Evolutionary conservation across 225 moss, liverwort and hornwort species (phyloP).

Genomic region (Polytrichum commune): DNA sequence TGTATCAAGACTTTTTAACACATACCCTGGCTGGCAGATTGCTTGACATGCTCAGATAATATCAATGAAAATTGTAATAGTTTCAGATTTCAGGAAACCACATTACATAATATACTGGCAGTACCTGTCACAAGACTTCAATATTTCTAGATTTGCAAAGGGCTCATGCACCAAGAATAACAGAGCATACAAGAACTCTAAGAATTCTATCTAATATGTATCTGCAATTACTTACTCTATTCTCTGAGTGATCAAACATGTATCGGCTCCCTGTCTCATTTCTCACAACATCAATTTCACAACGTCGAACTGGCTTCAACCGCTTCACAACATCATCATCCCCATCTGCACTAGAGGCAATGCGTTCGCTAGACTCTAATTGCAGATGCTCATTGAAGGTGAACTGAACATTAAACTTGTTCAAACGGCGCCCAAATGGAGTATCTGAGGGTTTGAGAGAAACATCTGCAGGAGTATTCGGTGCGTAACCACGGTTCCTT

Average conservation of each 20-base stretch:
- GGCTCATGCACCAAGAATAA: not conserved
- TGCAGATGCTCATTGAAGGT: slow-evolving; percentile 52
- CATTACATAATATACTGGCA: too few species aligned
- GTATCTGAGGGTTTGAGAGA: slow-evolving; percentile 55
- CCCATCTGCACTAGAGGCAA: slow-evolving; percentile 23
- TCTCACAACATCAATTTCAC: slow-evolving; percentile 54
- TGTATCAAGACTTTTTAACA: too few species aligned
- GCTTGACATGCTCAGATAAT: too few species aligned
- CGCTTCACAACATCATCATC: slow-evolving; percentile 72
- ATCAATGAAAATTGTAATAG: too few species aligned
- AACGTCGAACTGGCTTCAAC: slow-evolving; percentile 58
- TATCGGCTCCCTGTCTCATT: slow-evolving; percentile 57
- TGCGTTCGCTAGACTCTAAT: slow-evolving; percentile 32
- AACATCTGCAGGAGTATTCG: slow-evolving; percentile 56
- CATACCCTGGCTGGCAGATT: too few species aligned
- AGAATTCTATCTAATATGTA: not conserved
- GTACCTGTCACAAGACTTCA: too few species aligned
- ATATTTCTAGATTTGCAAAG: too few species aligned
- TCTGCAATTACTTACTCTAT: slow-evolving; percentile 41
- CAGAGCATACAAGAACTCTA: not conserved
- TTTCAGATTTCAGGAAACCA: too few species aligned
- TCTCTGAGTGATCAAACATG: slow-evolving; percentile 67
- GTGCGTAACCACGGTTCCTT: slow-evolving; percentile 30
- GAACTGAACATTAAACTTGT: slow-evolving; percentile 44
- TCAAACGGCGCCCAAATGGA: slow-evolving; percentile 62